These are phyloP conservation scores for Sphagnum contortum DNA, from an alignment of 225 moss, liverwort and hornwort species.

Conservation along the genomic window DNA sequence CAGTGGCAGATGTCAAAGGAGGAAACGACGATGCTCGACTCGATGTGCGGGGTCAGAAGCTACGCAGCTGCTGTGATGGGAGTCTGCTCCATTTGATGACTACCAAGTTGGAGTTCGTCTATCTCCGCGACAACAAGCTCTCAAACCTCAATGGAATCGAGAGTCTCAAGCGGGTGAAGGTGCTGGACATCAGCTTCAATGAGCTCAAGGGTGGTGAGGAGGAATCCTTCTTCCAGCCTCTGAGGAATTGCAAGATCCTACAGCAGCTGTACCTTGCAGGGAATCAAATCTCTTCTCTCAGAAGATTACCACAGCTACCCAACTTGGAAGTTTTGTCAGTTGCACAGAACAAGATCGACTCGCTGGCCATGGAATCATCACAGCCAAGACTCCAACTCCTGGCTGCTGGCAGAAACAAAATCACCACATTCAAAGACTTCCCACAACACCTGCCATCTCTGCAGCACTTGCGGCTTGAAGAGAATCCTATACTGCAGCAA, in stretches of 20 bases:
- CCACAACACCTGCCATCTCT: conserved; percentile 57
- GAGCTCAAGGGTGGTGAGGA: conserved; percentile 69
- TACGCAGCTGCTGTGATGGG: conserved; percentile 55
- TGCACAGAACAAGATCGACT: conserved; percentile 81
- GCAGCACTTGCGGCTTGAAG: conserved; percentile 83
- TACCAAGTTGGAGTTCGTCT: conserved; percentile 87
- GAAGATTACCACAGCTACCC: conserved; percentile 69
- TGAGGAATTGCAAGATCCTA: conserved; percentile 66
- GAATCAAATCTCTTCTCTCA: conserved; percentile 80
- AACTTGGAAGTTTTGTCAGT: conserved; percentile 86
- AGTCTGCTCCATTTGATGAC: conserved; percentile 56
- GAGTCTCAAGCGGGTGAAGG: conserved; percentile 74
- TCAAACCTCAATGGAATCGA: conserved; percentile 73
- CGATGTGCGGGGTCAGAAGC: conserved; percentile 79
- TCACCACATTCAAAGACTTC: conserved; percentile 67
- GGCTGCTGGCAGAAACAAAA: conserved; percentile 81
- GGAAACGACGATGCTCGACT: conserved; percentile 63
- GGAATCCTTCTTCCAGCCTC: conserved; percentile 35
- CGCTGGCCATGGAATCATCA: conserved; percentile 58
- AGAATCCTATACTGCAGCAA: conserved; percentile 66
- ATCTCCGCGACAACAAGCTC: conserved; percentile 80
- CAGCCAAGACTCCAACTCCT: conserved; percentile 88
- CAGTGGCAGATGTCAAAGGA: conserved; percentile 58
- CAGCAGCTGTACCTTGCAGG: conserved; percentile 92
- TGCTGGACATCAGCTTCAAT: conserved; percentile 83